Conservation (phyloP, 768 basidiomycete genomes). For the Russula sp. region DNA sequence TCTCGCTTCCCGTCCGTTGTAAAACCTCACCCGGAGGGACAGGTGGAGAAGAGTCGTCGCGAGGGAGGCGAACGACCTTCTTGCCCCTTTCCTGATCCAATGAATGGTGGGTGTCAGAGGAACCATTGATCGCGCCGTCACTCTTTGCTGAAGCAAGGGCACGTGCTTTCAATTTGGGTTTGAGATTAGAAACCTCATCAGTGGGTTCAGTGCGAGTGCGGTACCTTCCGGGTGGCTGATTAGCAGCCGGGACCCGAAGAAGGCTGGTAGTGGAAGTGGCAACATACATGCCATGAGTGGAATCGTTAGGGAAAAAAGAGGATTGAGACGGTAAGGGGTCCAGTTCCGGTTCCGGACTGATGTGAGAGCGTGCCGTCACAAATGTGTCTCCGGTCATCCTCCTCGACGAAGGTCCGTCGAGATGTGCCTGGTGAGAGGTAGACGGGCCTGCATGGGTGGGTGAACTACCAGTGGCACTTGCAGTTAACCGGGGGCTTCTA, state of each 20-base stretch:
- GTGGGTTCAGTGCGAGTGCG: background rate
- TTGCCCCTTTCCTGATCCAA: conserved; percentile 24
- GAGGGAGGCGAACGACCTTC: conserved; percentile 3
- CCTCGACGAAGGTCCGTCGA: conserved; percentile 7
- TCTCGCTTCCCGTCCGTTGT: conserved; percentile 45
- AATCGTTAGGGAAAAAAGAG: conserved; percentile 4
- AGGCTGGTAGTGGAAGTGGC: conserved; percentile 10
- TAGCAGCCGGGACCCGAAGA: background rate
- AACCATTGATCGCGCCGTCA: background rate
- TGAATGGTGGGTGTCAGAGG: background rate
- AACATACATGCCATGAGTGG: background rate
- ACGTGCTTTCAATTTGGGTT: background rate
- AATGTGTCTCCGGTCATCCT: conserved; percentile 26
- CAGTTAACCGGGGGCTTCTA: background rate
- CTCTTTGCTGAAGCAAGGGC: background rate
- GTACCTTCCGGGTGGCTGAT: background rate
- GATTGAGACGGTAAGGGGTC: conserved; percentile 4
- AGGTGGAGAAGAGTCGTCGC: conserved; percentile 29
- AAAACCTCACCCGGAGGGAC: conserved; percentile 62
- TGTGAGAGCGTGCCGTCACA: conserved; percentile 27
- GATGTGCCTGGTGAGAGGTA: background rate
- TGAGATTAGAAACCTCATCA: background rate
- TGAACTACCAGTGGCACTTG: background rate
- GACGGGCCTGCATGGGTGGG: background rate
- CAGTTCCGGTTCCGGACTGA: conserved; percentile 22